phyloP scores from a whole-genome alignment of 2,329 filamentous ascomycete genomes.

The Graphiopsis chlorocephala region DNA sequence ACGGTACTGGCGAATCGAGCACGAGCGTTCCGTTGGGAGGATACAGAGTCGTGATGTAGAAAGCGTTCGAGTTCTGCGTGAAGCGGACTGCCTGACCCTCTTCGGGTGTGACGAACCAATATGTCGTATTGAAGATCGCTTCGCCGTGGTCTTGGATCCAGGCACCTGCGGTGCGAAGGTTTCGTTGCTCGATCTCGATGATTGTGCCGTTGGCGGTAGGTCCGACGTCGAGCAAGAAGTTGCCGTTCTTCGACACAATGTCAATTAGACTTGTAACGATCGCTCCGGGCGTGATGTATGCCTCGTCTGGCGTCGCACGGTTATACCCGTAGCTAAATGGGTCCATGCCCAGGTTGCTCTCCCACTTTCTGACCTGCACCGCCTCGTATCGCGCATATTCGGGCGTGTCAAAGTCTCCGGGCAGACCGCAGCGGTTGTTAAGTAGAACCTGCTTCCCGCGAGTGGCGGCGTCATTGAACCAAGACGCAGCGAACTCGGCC shows the following conservation, averaged over 20 bases:
- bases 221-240: constrained; percentile 57
- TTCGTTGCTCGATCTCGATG: constrained; percentile 46
- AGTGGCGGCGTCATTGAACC: constrained; percentile 42
- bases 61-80: constrained; percentile 52
- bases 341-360: constrained; percentile 59
- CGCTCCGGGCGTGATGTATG: constrained; percentile 53
- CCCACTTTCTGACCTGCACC: constrained; percentile 57
- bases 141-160: constrained; percentile 56
- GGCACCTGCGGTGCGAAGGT: constrained; percentile 50
- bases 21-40: constrained; percentile 42
- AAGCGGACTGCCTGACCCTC: constrained; percentile 49
- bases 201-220: constrained; percentile 57
- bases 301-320: constrained; percentile 47
- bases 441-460: constrained; percentile 52
- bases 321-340: constrained; percentile 61
- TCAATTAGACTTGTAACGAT: constrained; percentile 52
- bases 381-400: constrained; percentile 54
- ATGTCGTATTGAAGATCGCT: constrained; percentile 57
- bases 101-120: constrained; percentile 50
- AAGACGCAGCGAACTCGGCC: constrained; percentile 41
- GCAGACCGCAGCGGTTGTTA: constrained; percentile 57
- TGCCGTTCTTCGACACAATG: constrained; percentile 56
- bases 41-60: constrained; percentile 51
- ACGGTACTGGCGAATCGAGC: constrained; percentile 47
- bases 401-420: constrained; percentile 60